Percentiles rank a stretch among this genome's conserved stretches.
Evolutionary conservation across 192 early-diverging fungal species (phyloP).

Genomic region (Backusella morwellensis): DNA sequence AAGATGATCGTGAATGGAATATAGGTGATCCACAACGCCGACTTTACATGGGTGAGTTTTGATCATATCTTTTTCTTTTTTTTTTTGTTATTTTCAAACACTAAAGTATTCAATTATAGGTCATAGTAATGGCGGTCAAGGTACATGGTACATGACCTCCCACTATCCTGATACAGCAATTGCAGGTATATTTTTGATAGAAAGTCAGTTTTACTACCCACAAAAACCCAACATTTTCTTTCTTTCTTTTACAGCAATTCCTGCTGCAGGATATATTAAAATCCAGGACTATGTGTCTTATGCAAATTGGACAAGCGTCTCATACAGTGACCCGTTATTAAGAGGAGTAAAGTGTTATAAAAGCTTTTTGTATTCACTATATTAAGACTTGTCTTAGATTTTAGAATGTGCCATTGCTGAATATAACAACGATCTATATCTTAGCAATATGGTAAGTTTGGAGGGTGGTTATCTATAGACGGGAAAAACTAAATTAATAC

Average conservation of each 20-base stretch:
- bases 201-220: background rate
- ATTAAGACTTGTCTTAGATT: constrained; percentile 35
- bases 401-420: constrained; percentile 71
- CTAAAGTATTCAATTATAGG: constrained; percentile 31
- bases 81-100: background rate
- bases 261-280: constrained; percentile 71
- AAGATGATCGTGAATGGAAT: background rate
- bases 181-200: constrained; percentile 44
- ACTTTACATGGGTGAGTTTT: constrained; percentile 12
- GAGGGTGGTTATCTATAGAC: too few species aligned
- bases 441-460: constrained; percentile 57
- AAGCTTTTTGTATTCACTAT: background rate
- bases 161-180: constrained; percentile 74
- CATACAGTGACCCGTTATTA: constrained; percentile 63
- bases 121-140: constrained; percentile 80
- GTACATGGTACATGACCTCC: constrained; percentile 67
- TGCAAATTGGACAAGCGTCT: constrained; percentile 55
- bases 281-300: constrained; percentile 76
- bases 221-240: background rate
- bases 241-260: constrained; percentile 41
- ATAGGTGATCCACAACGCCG: background rate
- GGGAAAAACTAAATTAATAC: background rate
- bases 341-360: constrained; percentile 45
- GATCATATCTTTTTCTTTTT: background rate
- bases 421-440: constrained; percentile 72